Evolutionary conservation across 164 flowering plant species (phyloP).

Genomic region (Magnolia sinica): DNA sequence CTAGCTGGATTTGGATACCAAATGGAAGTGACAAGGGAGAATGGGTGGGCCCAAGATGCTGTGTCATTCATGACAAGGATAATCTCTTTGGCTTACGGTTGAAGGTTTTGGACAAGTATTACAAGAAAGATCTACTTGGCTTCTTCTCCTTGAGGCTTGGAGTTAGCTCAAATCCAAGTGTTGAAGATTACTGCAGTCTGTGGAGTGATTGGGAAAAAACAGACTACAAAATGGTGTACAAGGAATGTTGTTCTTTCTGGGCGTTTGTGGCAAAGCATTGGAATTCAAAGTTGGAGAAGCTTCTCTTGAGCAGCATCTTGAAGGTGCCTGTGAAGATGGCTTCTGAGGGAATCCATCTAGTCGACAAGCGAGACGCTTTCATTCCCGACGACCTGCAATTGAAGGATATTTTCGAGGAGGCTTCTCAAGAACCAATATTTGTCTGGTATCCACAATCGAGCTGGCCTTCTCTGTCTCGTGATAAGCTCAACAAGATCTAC

Average conservation of each 20-base stretch:
- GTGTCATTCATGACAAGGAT: conserved; percentile 51
- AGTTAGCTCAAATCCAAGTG: conserved; percentile 41
- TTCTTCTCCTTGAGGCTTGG: conserved; percentile 44
- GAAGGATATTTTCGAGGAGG: conserved; percentile 41
- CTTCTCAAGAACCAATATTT: conserved; percentile 36
- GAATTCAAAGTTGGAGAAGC: conserved; percentile 21
- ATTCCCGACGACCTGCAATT: conserved; percentile 61
- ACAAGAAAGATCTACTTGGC: conserved; percentile 28
- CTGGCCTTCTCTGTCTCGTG: conserved; percentile 28
- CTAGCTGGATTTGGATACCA: conserved; percentile 52
- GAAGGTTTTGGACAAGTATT: conserved; percentile 40
- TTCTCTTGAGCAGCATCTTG: conserved; percentile 23
- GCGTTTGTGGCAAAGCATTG: conserved; percentile 28
- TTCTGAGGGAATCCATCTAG: conserved; percentile 25
- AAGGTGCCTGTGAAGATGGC: conserved; percentile 46
- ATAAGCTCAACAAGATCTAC: conserved; percentile 38
- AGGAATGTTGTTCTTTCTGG: conserved; percentile 65
- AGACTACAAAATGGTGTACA: conserved; percentile 18
- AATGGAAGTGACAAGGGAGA: conserved; percentile 33
- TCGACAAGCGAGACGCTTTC: conserved; percentile 49
- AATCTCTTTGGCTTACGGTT: conserved; percentile 44
- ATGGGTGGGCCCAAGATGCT: conserved; percentile 42
- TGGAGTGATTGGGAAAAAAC: conserved; percentile 62
- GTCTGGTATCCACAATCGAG: conserved; percentile 60
- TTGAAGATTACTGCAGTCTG: conserved; percentile 45